Conservation (phyloP, 2,329 filamentous ascomycete species). For the Didymosphaeria variabile region DNA sequence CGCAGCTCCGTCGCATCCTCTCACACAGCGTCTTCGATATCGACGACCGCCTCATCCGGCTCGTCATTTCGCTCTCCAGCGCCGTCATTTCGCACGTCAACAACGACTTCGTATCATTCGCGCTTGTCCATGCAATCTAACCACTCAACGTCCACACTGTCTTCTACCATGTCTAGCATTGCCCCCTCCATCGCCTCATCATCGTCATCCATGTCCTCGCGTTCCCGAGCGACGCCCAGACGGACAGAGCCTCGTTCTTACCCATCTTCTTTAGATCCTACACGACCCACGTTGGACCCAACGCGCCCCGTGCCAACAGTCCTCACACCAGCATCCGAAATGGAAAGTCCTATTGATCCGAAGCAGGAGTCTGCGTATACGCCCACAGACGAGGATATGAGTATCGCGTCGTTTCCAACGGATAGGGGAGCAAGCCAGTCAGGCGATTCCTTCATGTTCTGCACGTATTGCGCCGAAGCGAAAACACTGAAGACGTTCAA, state of each 20-base stretch:
- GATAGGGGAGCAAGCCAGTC: conserved; percentile 34
- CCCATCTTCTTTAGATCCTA: conserved; percentile 43
- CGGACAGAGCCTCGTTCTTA: conserved; percentile 47
- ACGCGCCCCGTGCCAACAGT: conserved; percentile 41
- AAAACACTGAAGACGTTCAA: conserved; percentile 49
- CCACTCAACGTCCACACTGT: conserved; percentile 40
- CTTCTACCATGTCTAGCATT: conserved; percentile 38
- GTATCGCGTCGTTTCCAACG: conserved; percentile 37
- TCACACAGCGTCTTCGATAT: conserved; percentile 24
- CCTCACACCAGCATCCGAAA: conserved; percentile 43
- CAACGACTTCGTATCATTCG: conserved; percentile 43
- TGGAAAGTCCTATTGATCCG: conserved; percentile 41
- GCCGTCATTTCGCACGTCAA: conserved; percentile 32
- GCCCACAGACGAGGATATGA: conserved; percentile 43
- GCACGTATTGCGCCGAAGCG: conserved; percentile 49
- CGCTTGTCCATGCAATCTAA: conserved; percentile 45
- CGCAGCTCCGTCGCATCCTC: conserved; percentile 43
- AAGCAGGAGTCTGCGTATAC: conserved; percentile 40
- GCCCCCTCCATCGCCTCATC: conserved; percentile 43
- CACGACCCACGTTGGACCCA: conserved; percentile 43
- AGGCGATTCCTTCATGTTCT: conserved; percentile 49
- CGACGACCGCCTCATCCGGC: conserved; percentile 22
- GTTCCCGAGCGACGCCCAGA: conserved; percentile 34
- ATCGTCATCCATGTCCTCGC: conserved; percentile 41
- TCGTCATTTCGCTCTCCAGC: conserved; percentile 46